phyloP scores from a whole-genome alignment of 75 land plant species.

The Pinus tabuliformis region DNA sequence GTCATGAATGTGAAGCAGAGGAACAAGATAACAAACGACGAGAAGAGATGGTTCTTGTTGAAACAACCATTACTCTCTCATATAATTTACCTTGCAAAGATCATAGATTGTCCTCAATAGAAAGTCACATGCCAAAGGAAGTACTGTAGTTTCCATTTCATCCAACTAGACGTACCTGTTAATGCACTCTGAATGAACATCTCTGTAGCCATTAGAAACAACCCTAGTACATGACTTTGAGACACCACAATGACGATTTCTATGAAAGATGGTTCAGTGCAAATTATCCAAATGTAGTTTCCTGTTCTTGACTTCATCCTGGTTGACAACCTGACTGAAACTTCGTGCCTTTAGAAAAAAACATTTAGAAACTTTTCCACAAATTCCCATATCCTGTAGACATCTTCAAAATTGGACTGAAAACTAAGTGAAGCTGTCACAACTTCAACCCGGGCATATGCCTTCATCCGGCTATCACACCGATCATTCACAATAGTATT shows the following conservation, averaged over 20 bases:
- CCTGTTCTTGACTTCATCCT: background rate
- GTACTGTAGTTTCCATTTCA: background rate
- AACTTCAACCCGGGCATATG: no score
- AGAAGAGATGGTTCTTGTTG: no score
- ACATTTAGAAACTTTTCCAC: no score
- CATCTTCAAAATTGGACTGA: no score
- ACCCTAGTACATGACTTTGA: background rate
- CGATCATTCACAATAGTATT: no score
- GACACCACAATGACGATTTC: background rate
- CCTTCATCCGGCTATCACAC: no score
- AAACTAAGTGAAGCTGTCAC: no score
- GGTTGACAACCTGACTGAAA: conserved; percentile 2
- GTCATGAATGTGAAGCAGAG: no score
- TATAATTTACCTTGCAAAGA: background rate
- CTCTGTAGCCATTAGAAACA: background rate
- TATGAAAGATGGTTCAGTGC: background rate
- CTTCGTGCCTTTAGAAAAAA: conserved; percentile 8
- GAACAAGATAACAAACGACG: no score
- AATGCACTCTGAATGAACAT: background rate
- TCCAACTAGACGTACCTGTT: background rate
- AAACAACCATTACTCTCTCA: no score
- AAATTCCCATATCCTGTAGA: no score
- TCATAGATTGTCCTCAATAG: background rate
- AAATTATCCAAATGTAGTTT: background rate
- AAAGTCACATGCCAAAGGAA: background rate